Conservation (phyloP, 768 basidiomycete species). For the Imleria badia region DNA sequence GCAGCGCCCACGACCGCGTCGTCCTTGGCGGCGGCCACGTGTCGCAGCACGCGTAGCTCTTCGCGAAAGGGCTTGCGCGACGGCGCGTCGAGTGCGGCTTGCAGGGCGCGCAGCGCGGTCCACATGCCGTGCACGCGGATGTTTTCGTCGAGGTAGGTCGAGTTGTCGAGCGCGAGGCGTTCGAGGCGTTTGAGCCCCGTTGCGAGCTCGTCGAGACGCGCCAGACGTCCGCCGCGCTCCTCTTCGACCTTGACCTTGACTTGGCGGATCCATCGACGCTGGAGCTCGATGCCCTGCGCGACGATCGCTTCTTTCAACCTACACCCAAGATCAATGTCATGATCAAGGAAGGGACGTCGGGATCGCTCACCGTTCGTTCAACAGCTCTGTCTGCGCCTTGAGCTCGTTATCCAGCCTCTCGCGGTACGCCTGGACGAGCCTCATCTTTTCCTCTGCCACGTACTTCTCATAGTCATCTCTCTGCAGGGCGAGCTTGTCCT, state of each 20-base stretch:
- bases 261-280: constrained; percentile 94
- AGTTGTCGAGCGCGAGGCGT: constrained; percentile 88
- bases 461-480: constrained; percentile 83
- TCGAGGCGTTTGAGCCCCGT: constrained; percentile 89
- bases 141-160: constrained; percentile 88
- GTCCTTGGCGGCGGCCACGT: constrained; percentile 67
- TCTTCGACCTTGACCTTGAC: constrained; percentile 95
- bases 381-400: constrained; percentile 83
- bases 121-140: constrained; percentile 89
- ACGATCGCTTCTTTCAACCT: constrained; percentile 94
- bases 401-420: constrained; percentile 86
- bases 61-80: constrained; percentile 83
- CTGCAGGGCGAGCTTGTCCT: constrained; percentile 81
- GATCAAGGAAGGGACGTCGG: neutral
- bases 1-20: constrained; percentile 66
- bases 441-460: constrained; percentile 74
- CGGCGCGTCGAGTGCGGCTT: constrained; percentile 61
- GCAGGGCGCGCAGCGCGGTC: constrained; percentile 86
- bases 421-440: constrained; percentile 75
- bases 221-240: constrained; percentile 92
- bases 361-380: constrained; percentile 83
- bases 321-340: neutral
- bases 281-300: constrained; percentile 95
- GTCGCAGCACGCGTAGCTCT: constrained; percentile 81
- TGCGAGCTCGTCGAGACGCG: constrained; percentile 92